phyloP scores from a whole-genome alignment of 768 basidiomycete genomes.

The Russula emetica region DNA sequence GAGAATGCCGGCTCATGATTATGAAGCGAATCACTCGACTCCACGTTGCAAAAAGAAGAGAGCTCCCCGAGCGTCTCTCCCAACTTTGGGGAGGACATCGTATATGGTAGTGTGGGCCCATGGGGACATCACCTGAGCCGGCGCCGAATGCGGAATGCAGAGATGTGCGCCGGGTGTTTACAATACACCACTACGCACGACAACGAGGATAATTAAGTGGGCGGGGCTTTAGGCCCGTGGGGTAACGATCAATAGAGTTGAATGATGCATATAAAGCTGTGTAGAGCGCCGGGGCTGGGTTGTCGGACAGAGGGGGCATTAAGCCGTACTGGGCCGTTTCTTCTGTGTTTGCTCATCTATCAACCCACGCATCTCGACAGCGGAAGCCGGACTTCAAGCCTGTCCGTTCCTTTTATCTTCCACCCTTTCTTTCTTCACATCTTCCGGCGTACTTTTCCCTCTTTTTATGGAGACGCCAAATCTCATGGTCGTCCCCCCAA shows the following conservation, averaged over 20 bases:
- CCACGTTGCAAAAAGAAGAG: background rate
- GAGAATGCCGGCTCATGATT: constrained; percentile 72
- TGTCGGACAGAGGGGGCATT: background rate
- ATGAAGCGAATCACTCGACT: background rate
- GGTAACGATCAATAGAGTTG: constrained; percentile 56
- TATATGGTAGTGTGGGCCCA: background rate
- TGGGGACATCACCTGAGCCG: background rate
- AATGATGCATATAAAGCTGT: background rate
- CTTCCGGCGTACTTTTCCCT: background rate
- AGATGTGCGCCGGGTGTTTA: too few relatives aligned
- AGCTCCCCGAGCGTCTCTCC: background rate
- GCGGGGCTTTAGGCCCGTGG: constrained; percentile 59
- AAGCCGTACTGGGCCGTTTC: background rate
- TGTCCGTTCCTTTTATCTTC: constrained; percentile 19
- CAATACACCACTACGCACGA: too few relatives aligned
- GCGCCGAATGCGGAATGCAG: too few relatives aligned
- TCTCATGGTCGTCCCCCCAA: constrained; percentile 23
- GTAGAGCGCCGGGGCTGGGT: background rate
- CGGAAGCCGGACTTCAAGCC: constrained; percentile 25
- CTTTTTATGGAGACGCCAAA: constrained; percentile 27
- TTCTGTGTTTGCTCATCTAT: constrained; percentile 2
- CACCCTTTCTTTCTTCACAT: background rate
- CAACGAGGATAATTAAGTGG: constrained; percentile 71
- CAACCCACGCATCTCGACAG: constrained; percentile 11
- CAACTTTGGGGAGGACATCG: background rate